Evolutionary conservation across 202 grass and related monocot species (phyloP).

Genomic region (Zoysia matrella): DNA sequence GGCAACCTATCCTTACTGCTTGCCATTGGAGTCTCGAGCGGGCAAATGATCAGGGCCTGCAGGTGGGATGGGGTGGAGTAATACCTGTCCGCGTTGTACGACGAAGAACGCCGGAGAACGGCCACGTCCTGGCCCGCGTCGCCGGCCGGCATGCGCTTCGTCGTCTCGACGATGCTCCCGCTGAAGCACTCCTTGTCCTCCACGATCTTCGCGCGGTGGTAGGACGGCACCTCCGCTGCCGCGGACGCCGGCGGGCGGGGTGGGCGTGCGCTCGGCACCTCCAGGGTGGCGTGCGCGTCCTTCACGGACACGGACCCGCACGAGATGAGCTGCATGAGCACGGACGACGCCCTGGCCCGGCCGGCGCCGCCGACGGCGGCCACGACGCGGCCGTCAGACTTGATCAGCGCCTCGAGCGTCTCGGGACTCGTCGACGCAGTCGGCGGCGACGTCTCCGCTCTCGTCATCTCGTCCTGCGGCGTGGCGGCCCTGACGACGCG

Average conservation of each 20-base stretch:
- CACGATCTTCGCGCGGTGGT: conserved; percentile 33
- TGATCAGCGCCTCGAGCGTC: conserved; percentile 70
- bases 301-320: conserved; percentile 80
- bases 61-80: not conserved
- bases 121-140: conserved; percentile 32
- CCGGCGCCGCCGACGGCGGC: conserved; percentile 32
- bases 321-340: conserved; percentile 91
- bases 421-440: conserved; percentile 81
- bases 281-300: conserved; percentile 39
- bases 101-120: conserved; percentile 72
- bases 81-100: conserved; percentile 75
- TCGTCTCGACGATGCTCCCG: conserved; percentile 54
- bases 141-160: conserved; percentile 41
- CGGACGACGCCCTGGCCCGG: conserved; percentile 59
- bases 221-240: not conserved
- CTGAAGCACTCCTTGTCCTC: no score
- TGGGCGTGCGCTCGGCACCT: conserved; percentile 39
- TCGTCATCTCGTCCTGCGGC: conserved; percentile 40
- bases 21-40: not conserved
- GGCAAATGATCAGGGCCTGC: not conserved
- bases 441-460: conserved; percentile 72
- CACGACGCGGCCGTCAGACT: conserved; percentile 45
- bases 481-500: not conserved
- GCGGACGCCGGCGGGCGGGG: conserved; percentile 30
- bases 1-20: not conserved